phyloP scores from a whole-genome alignment of 495 filamentous ascomycete species.

The Talaromyces thailandensis region DNA sequence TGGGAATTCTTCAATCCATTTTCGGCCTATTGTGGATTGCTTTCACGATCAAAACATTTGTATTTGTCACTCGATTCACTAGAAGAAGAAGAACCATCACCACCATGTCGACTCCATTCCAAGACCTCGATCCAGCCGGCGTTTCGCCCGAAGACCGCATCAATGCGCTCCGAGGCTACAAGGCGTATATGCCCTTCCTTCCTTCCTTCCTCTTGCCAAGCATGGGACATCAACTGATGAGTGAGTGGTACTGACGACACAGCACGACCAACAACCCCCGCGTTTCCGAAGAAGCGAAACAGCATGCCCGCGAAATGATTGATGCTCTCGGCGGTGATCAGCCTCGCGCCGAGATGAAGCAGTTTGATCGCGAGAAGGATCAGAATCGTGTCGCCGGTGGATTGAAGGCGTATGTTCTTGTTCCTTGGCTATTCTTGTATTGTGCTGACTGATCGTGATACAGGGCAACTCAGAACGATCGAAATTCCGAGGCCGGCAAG shows the following conservation, averaged over 20 bases:
- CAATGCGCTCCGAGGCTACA: conserved; percentile 18
- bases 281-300: conserved; percentile 31
- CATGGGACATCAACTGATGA: too few species aligned
- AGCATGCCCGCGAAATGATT: conserved; percentile 30
- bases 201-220: too few species aligned
- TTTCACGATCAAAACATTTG: too few species aligned
- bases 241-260: not conserved
- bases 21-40: too few species aligned
- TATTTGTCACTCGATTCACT: not conserved
- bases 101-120: conserved; percentile 12
- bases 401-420: conserved; percentile 13
- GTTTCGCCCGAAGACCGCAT: conserved; percentile 15
- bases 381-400: conserved; percentile 9
- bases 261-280: conserved; percentile 34
- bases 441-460: not conserved
- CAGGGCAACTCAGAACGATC: conserved; percentile 31
- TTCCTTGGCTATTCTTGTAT: not conserved
- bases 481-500: conserved; percentile 30
- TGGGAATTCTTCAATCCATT: not conserved
- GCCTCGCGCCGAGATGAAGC: conserved; percentile 11
- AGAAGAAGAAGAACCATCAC: not conserved
- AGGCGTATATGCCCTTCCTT: conserved; percentile 11
- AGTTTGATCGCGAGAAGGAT: conserved; percentile 8
- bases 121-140: conserved; percentile 10
- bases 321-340: conserved; percentile 16